A percentile compares a stretch with the other conserved stretches of the same genome.
Evolutionary conservation across 2,329 filamentous ascomycete species (phyloP).

Genomic region (Fusarium succisae): DNA sequence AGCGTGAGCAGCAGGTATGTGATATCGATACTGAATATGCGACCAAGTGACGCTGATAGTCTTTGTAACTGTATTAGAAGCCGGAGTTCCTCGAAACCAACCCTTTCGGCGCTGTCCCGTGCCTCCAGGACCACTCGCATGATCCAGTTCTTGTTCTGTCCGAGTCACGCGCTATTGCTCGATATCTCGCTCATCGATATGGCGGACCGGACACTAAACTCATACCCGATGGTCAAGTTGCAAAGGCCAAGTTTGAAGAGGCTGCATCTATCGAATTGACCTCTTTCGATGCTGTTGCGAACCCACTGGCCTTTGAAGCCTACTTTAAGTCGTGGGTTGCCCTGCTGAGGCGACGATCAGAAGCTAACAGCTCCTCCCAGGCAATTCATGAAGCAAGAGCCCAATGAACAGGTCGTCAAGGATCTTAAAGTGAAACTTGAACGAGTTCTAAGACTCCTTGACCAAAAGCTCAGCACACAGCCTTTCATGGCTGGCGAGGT

Average conservation of each 20-base stretch:
- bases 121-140: not conserved
- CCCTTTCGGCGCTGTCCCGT: not conserved
- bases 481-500: not conserved
- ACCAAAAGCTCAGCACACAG: not conserved
- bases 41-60: not conserved
- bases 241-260: not conserved
- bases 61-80: not conserved
- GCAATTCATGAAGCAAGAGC: not conserved
- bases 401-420: not conserved
- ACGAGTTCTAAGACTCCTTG: not conserved
- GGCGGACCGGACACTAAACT: not conserved
- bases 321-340: not conserved
- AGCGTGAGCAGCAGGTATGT: not conserved
- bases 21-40: too few species aligned
- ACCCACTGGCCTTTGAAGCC: not conserved
- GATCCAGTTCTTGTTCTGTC: not conserved
- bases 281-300: not conserved
- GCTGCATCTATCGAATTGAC: not conserved
- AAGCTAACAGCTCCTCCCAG: not conserved
- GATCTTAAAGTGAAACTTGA: not conserved
- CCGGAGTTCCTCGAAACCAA: not conserved
- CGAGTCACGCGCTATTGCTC: not conserved
- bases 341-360: not conserved
- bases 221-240: not conserved
- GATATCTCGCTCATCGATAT: not conserved